Base-by-base conservation (phyloP, 2,329 filamentous ascomycete genomes). In the Onygena corvina region DNA sequence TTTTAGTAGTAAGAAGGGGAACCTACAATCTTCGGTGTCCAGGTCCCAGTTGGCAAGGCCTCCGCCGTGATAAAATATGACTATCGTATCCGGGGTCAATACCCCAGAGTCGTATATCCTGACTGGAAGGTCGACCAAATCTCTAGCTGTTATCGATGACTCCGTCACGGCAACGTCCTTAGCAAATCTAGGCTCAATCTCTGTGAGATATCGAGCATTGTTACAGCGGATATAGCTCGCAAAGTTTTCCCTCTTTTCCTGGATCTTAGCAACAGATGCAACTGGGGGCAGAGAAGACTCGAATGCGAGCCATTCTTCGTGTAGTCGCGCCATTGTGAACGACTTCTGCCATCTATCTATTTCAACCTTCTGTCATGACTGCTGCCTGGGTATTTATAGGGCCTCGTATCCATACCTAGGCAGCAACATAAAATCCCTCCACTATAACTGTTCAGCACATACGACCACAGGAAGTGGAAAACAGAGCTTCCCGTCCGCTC, bases 71-170 rank as follows among this genome's bases (percentile, higher is more conserved):
- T 44, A 51, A 12, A 48, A 48, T 23, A 48, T 23, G 16, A 48
- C 46, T 7, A 45, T 34, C 11, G 46, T 21, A 1, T 23, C 31
- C 9, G 36, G 30, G 23, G 14, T 12, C 16, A 29, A 7, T 18
- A 27, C 7, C 8, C 33, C 18, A 23, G 25, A 35, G 11, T 51
- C 46, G 29, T 48, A 51, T 23, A 51, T 51, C 50, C 50, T 27
- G 36, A 51, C 31, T 44, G 46, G 46, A 23, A 48, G 16, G 8
- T 30, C 29, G 18, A 11, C 23, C 7, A 12, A 34, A 31, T 51
- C 35, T 36, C 50, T 35, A 20, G 36, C 38, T 16, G 29, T 35
- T 21, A 48, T 21, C 9, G 35, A 14, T 14, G 35, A 44, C 27
- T 45, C 21, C n/a, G 31, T 48, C 8, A 48, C 25, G n/a, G 29